A percentile compares a stretch with the other conserved stretches of the same genome.
phyloP scores from a whole-genome alignment of 2,329 filamentous ascomycete species.

The Fusarium algeriense region DNA sequence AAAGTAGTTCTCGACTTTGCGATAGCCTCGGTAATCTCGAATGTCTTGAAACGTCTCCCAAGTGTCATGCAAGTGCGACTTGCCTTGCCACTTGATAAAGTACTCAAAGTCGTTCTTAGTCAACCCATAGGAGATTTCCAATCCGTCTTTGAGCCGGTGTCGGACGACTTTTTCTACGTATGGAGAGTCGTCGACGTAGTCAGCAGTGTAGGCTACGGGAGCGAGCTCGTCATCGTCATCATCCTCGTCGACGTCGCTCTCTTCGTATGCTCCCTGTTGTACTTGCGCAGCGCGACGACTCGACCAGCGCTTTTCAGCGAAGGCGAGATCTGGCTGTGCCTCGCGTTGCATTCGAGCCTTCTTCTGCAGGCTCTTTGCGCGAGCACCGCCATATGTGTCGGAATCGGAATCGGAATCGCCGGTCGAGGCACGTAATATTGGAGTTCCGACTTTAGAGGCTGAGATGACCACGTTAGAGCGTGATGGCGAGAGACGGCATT shows the following conservation, averaged over 20 bases:
- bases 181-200: slow-evolving; percentile 81
- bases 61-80: slow-evolving; percentile 94
- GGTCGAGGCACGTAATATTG: slow-evolving; percentile 64
- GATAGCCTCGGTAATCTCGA: slow-evolving; percentile 82
- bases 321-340: slow-evolving; percentile 73
- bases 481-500: slow-evolving; percentile 3
- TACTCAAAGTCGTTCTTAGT: slow-evolving; percentile 85
- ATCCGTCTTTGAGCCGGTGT: slow-evolving; percentile 80
- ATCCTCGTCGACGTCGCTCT: slow-evolving; percentile 74
- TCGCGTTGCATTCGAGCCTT: slow-evolving; percentile 82
- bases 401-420: slow-evolving; percentile 77
- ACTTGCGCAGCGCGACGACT: slow-evolving; percentile 84
- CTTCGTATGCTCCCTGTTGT: slow-evolving; percentile 72
- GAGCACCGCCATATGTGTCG: slow-evolving; percentile 83
- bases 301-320: slow-evolving; percentile 90
- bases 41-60: slow-evolving; percentile 88
- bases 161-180: slow-evolving; percentile 93
- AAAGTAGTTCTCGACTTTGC: slow-evolving; percentile 95
- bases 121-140: slow-evolving; percentile 68
- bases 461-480: slow-evolving; percentile 29
- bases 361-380: slow-evolving; percentile 76
- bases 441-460: slow-evolving; percentile 73
- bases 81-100: slow-evolving; percentile 96
- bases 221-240: slow-evolving; percentile 70
- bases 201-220: slow-evolving; percentile 76